A percentile compares a stretch with the other conserved stretches of the same genome.
Conservation (phyloP, 176 grass and related monocot species). For the Lolium multiflorum region DNA sequence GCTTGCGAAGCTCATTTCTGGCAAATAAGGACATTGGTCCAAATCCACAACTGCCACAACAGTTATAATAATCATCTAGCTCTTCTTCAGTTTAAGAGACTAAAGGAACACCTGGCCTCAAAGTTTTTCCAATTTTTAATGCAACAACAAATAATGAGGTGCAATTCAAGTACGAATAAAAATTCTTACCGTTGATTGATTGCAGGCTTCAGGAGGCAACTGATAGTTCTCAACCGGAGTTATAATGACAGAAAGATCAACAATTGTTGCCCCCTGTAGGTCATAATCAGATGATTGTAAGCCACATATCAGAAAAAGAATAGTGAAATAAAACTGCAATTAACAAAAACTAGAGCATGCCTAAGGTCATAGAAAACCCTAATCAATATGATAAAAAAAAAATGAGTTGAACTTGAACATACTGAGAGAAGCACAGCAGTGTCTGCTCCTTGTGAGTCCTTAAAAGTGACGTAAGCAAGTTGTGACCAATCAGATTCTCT, state of each 20-base stretch:
- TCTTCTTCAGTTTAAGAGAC: constrained; percentile 3
- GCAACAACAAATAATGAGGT: constrained; percentile 12
- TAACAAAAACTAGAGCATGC: constrained; percentile 16
- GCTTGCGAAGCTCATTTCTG: neutral
- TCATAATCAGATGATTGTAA: constrained; percentile 32
- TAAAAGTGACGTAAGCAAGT: constrained; percentile 93
- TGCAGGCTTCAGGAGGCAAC: constrained; percentile 69
- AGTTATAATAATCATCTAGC: neutral
- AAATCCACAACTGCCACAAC: neutral
- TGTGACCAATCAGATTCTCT: constrained; percentile 93
- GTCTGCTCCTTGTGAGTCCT: constrained; percentile 88
- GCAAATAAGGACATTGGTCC: neutral
- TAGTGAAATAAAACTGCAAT: neutral
- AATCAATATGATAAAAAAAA: neutral
- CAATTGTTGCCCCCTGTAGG: constrained; percentile 87
- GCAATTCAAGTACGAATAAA: neutral
- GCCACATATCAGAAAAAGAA: constrained; percentile 2
- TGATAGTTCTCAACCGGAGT: constrained; percentile 87
- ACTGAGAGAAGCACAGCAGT: constrained; percentile 94
- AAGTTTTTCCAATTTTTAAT: neutral
- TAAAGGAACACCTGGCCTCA: neutral
- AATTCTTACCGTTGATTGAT: constrained; percentile 55
- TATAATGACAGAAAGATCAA: constrained; percentile 82
- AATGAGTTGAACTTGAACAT: constrained; percentile 48
- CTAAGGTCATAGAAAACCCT: constrained; percentile 6